Base-by-base conservation (phyloP, 352 stramenopile genomes). In the Phytophthora quininea region DNA sequence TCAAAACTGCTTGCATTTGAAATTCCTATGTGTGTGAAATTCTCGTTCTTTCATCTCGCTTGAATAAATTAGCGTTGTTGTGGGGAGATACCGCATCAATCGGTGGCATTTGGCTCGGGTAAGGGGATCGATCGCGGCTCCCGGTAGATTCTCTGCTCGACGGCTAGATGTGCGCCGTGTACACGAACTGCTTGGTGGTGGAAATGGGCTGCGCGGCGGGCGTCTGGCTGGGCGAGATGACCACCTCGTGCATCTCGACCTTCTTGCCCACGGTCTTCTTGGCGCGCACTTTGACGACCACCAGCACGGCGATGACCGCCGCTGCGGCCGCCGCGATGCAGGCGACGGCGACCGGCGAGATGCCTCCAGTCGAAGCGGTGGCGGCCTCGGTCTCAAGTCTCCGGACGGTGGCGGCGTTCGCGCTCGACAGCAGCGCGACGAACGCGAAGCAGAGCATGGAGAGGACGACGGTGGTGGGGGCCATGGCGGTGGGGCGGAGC, bases 141-240 rank as follows among this genome's bases (percentile, higher is more conserved):
- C 59, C 58, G 30, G 59, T 64, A 49, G 53, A 11, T 61, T 61
- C 38, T 52, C 24, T 29, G 19, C 55, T 5, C 19, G 19, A 24
- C 19, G 19, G 31, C 67, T 76, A 86, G 40, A 86, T 86, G 54
- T 86, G 75, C 54, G 77, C 77, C 33, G 77, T 86, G 55, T 86
- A 86, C 47, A 86, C 73, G 48, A 82, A 84, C 37, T 82, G 59
- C 56, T 74, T 82, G 30, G 52, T 79, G 30, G 59, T 74, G 4
- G 64, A 79, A 48, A 71, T 43, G 19, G 69, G 73, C 15, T 79
- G 69, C 24, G 54, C 60, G n/a, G 45, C 52, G 4, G 52, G 50
- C 14, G 63, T 69, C 43, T 69, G 67, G 3, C 67, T 80, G n/a
- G 77, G 77, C 19, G 77, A 82, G 46, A 86, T 79, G 35, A 82